Evolutionary conservation across 1,284 basidiomycete species (phyloP).

Genomic region (Mycosarcoma mackinlayi): DNA sequence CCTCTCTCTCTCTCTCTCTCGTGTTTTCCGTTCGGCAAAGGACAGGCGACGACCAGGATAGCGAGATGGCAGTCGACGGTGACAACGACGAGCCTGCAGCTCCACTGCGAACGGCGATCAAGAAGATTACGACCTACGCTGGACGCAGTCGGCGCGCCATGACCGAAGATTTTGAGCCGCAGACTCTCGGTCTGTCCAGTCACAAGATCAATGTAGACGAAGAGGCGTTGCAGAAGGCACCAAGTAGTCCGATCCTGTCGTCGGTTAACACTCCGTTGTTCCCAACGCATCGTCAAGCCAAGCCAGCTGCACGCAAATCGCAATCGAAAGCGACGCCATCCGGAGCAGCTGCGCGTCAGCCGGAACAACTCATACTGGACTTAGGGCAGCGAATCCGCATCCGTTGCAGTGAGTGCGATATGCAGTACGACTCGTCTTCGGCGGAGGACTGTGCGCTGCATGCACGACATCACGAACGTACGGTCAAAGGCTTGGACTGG

Average conservation of each 20-base stretch:
- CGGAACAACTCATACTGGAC: constrained; percentile 60
- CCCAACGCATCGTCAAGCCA: constrained; percentile 15
- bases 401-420: constrained; percentile 52
- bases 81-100: neutral
- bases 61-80: neutral
- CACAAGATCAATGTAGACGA: constrained; percentile 13
- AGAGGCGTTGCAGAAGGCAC: constrained; percentile 19
- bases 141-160: constrained; percentile 40
- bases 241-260: constrained; percentile 33
- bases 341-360: constrained; percentile 8
- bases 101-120: constrained; percentile 12
- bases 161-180: constrained; percentile 27
- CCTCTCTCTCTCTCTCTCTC: neutral
- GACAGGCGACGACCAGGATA: constrained; percentile 4
- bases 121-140: constrained; percentile 38
- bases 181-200: neutral
- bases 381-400: constrained; percentile 58
- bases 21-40: constrained; percentile 1
- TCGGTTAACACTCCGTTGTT: constrained; percentile 19
- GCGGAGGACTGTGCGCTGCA: constrained; percentile 55
- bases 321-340: constrained; percentile 11
- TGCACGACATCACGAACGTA: constrained; percentile 51
- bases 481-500: constrained; percentile 57
- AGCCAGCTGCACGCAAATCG: constrained; percentile 13
- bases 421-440: constrained; percentile 60